Evolutionary conservation across 1,139 yeast genomes (phyloP).

Genomic region (Groenewaldozyma sp.): DNA sequence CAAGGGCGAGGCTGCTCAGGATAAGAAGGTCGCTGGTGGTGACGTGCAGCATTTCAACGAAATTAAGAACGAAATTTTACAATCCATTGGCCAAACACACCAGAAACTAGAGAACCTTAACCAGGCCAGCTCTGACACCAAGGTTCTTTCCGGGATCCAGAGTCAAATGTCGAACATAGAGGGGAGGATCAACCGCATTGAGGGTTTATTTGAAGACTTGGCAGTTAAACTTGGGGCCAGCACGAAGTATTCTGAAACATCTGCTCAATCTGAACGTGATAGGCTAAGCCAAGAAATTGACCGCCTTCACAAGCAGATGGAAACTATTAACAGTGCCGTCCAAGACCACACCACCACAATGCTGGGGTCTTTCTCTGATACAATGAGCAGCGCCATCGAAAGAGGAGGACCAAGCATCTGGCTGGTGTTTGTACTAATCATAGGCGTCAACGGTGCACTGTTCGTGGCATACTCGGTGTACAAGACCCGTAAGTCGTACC

Average conservation of each 20-base stretch:
- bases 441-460: constrained; percentile 23
- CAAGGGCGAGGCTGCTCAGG: background rate
- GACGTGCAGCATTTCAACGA: constrained; percentile 8
- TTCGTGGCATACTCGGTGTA: constrained; percentile 23
- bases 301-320: constrained; percentile 14
- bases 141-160: constrained; percentile 4
- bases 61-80: constrained; percentile 13
- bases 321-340: constrained; percentile 17
- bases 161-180: constrained; percentile 10
- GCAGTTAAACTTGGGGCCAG: constrained; percentile 1
- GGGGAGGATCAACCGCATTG: constrained; percentile 12
- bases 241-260: background rate
- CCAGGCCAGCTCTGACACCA: constrained; percentile 4
- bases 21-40: background rate
- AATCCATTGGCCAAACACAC: constrained; percentile 12
- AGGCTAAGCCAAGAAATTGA: background rate
- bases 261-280: background rate
- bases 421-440: constrained; percentile 19
- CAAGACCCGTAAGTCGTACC: constrained; percentile 23
- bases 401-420: constrained; percentile 26
- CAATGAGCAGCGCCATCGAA: constrained; percentile 21
- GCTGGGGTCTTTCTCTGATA: constrained; percentile 22
- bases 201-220: constrained; percentile 8
- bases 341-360: constrained; percentile 22
- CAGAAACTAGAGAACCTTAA: constrained; percentile 9